These are phyloP conservation scores for Brassica balearica DNA, from an alignment of 441 rosid species.

Conservation along the genomic window DNA sequence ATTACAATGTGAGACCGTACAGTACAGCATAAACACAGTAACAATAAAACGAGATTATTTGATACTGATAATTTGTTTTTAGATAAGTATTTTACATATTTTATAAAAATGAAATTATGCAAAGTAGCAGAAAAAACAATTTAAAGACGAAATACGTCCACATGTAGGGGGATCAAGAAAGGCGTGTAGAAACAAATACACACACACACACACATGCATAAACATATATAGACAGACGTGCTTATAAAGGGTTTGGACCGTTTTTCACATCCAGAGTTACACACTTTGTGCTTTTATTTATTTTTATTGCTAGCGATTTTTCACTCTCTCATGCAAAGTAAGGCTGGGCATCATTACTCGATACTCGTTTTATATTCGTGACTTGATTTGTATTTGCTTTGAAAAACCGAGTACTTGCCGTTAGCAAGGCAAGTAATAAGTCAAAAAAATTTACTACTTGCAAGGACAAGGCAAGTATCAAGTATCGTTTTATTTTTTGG, in stretches of 20 bases:
- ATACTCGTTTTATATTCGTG: no score
- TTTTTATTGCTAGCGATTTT: background rate
- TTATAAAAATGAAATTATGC: no score
- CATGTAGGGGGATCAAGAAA: background rate
- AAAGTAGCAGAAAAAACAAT: background rate
- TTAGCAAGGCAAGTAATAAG: no score
- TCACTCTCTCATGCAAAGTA: slow-evolving; percentile 28
- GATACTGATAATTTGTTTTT: no score
- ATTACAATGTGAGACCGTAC: background rate
- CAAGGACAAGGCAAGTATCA: no score
- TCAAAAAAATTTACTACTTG: no score
- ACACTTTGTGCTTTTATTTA: background rate
- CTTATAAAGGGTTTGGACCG: slow-evolving; percentile 4
- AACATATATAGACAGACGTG: slow-evolving; percentile 1
- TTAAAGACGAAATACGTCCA: background rate
- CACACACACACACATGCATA: background rate
- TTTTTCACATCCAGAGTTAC: slow-evolving; percentile 7
- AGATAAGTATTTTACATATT: no score
- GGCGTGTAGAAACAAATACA: background rate
- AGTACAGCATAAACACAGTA: no score
- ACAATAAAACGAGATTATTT: background rate
- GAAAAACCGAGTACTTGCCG: no score
- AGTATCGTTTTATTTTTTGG: no score
- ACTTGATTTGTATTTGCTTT: no score
- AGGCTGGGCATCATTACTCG: no score